A percentile compares a stretch with the other conserved stretches of the same genome.
Evolutionary conservation across 2,329 filamentous ascomycete species (phyloP).

Genomic region (Lasiodiplodia gonubiensis): DNA sequence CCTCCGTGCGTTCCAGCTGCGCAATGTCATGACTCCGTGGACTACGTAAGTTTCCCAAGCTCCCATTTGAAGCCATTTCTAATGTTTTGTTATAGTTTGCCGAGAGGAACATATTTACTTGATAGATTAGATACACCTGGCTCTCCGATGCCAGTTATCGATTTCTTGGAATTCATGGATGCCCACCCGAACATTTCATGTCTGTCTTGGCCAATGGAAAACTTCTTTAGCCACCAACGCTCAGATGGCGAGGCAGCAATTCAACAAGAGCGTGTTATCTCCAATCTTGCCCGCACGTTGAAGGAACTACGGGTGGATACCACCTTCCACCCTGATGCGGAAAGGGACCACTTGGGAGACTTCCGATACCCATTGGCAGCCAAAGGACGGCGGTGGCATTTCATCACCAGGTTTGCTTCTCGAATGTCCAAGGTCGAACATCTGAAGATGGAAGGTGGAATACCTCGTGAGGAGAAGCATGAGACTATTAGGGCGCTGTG

Average conservation of each 20-base stretch:
- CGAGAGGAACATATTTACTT: conserved; percentile 25
- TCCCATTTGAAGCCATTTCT: conserved; percentile 43
- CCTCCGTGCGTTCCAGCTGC: conserved; percentile 52
- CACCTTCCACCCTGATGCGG: conserved; percentile 33
- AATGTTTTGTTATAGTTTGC: conserved; percentile 33
- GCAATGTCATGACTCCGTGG: conserved; percentile 48
- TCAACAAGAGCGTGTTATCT: conserved; percentile 41
- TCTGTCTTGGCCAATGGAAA: conserved; percentile 54
- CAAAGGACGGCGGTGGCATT: conserved; percentile 39
- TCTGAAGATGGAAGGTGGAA: conserved; percentile 55
- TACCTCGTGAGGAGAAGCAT: conserved; percentile 54
- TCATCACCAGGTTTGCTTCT: conserved; percentile 52
- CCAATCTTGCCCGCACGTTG: conserved; percentile 47
- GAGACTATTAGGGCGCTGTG: conserved; percentile 52
- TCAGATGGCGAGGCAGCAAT: conserved; percentile 30
- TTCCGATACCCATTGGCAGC: conserved; percentile 34
- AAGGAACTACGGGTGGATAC: conserved; percentile 52
- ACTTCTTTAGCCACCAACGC: conserved; percentile 47
- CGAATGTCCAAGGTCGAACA: conserved; percentile 49
- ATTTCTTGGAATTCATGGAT: conserved; percentile 51
- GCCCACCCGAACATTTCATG: conserved; percentile 51
- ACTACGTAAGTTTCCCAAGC: conserved; percentile 36
- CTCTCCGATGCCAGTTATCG: background rate
- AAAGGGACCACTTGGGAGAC: conserved; percentile 35
- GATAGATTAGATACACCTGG: conserved; percentile 9